Percentiles rank a stretch among this genome's conserved stretches.
Conservation (phyloP, 192 early-diverging fungal species). For the Entomortierella parvispora region DNA sequence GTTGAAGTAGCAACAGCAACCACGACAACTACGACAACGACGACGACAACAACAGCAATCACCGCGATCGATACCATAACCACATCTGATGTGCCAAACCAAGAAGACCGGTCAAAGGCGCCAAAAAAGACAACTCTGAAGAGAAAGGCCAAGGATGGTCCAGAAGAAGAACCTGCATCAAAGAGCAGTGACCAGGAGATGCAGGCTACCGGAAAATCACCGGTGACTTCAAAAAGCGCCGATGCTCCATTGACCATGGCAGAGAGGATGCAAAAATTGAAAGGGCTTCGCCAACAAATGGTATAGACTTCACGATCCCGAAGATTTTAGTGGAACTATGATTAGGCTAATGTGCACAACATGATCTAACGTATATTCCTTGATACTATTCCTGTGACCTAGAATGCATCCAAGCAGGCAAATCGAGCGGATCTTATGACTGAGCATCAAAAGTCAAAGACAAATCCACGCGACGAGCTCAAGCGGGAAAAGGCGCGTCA, state of each 20-base stretch:
- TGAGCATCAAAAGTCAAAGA: constrained; percentile 78
- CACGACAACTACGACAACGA: neutral
- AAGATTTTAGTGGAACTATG: too few relatives aligned
- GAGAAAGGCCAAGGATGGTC: neutral
- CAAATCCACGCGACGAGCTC: constrained; percentile 70
- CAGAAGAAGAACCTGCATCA: neutral
- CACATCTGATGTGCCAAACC: neutral
- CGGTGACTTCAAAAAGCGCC: neutral
- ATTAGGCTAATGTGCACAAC: too few relatives aligned
- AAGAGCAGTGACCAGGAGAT: neutral
- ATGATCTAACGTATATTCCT: too few relatives aligned
- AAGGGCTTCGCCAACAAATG: constrained; percentile 45
- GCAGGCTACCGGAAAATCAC: neutral
- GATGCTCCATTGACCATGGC: constrained; percentile 23
- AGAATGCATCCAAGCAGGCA: constrained; percentile 59
- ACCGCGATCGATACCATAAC: neutral
- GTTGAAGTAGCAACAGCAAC: neutral
- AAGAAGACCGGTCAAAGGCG: neutral
- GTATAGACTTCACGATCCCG: too few relatives aligned
- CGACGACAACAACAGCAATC: neutral
- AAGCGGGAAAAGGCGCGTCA: constrained; percentile 74
- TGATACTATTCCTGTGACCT: neutral
- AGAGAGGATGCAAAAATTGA: constrained; percentile 45
- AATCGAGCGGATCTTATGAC: constrained; percentile 81
- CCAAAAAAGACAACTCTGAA: neutral